A percentile compares a stretch with the other conserved stretches of the same genome.
Conservation (phyloP, 768 basidiomycete species). For the Mycena haematopus region DNA sequence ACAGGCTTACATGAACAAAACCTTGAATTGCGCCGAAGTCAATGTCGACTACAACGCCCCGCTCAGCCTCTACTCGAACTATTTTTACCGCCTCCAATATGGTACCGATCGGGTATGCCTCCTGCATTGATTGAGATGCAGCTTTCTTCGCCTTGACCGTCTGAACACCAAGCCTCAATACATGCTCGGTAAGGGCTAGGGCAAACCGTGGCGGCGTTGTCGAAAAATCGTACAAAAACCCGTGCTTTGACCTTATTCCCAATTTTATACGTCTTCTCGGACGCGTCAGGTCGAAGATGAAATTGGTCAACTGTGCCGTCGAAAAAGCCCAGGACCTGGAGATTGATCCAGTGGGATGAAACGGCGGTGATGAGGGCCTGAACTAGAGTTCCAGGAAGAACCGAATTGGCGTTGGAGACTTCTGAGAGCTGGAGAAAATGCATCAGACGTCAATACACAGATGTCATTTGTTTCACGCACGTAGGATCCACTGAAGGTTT, state of each 20-base stretch:
- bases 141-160: conserved; percentile 33
- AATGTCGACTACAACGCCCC: conserved; percentile 78
- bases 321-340: conserved; percentile 92
- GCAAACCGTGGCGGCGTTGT: conserved; percentile 83
- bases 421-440: conserved; percentile 65
- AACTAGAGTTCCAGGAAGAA: conserved; percentile 88
- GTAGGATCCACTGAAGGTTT: conserved; percentile 54
- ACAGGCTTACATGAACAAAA: conserved; percentile 82
- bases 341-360: conserved; percentile 76
- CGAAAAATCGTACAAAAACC: conserved; percentile 81
- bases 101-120: conserved; percentile 76
- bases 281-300: conserved; percentile 63
- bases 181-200: conserved; percentile 77
- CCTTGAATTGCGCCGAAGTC: conserved; percentile 65
- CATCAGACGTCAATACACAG: conserved; percentile 5
- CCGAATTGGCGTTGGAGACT: conserved; percentile 75
- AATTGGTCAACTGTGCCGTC: conserved; percentile 87
- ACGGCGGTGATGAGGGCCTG: conserved; percentile 82
- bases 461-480: conserved; percentile 46
- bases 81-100: conserved; percentile 78
- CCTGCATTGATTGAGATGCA: conserved; percentile 45
- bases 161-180: conserved; percentile 61
- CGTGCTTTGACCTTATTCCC: conserved; percentile 84
- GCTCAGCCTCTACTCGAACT: conserved; percentile 75
- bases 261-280: conserved; percentile 56